Evolutionary conservation across 768 basidiomycete genomes (phyloP).

Genomic region (Boletus vermiculosoides): DNA sequence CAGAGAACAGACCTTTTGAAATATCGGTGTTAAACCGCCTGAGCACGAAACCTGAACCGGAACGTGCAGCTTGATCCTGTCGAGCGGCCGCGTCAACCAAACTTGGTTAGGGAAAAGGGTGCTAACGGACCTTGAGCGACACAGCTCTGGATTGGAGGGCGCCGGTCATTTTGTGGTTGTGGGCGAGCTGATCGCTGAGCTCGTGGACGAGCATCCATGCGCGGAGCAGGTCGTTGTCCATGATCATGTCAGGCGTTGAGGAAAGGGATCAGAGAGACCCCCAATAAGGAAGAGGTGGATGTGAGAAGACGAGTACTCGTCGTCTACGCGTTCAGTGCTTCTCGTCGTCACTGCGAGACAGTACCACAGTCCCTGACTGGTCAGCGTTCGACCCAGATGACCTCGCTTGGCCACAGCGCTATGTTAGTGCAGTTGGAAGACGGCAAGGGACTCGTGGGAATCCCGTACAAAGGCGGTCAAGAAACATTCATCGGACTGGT

Average conservation of each 20-base stretch:
- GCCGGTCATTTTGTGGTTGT: constrained; percentile 74
- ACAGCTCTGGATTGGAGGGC: constrained; percentile 68
- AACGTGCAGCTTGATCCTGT: constrained; percentile 73
- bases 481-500: neutral
- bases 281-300: constrained; percentile 6
- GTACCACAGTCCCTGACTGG: neutral
- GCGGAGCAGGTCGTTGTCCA: constrained; percentile 70
- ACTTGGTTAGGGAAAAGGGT: constrained; percentile 1
- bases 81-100: constrained; percentile 9
- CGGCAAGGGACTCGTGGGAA: constrained; percentile 22
- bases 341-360: neutral
- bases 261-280: neutral
- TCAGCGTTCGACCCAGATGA: neutral
- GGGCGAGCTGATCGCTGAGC: constrained; percentile 76
- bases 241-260: constrained; percentile 31
- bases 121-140: constrained; percentile 63
- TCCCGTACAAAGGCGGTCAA: neutral
- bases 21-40: constrained; percentile 87
- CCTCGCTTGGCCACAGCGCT: neutral
- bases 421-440: neutral
- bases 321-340: neutral
- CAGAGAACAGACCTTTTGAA: constrained; percentile 58
- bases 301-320: constrained; percentile 9
- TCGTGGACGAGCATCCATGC: constrained; percentile 81
- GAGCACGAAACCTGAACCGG: constrained; percentile 72